phyloP scores from a whole-genome alignment of 192 early-diverging fungal species.

The Entomortierella chlamydospora region DNA sequence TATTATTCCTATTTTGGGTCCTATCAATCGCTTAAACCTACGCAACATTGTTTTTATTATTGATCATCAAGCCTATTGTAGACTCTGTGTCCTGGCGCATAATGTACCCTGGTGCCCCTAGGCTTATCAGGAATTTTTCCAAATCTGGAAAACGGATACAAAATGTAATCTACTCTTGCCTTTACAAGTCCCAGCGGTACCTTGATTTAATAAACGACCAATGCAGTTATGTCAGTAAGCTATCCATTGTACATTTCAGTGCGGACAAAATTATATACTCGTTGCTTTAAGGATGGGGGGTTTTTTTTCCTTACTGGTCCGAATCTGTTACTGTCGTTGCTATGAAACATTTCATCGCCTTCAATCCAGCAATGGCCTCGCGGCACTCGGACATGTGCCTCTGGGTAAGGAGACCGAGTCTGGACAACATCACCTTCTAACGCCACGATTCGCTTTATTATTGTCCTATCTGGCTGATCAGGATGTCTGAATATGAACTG shows the following conservation, averaged over 20 bases:
- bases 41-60: neutral
- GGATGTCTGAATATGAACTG: constrained; percentile 62
- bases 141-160: constrained; percentile 79
- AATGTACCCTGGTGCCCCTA: constrained; percentile 18
- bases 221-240: neutral
- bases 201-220: constrained; percentile 16
- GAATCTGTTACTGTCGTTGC: constrained; percentile 82
- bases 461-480: constrained; percentile 69
- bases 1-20: neutral
- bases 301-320: constrained; percentile 68
- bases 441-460: constrained; percentile 90
- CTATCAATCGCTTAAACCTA: too few relatives aligned
- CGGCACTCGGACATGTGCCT: constrained; percentile 70
- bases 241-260: neutral
- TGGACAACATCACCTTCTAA: constrained; percentile 81
- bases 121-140: constrained; percentile 58
- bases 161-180: constrained; percentile 65
- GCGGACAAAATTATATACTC: constrained; percentile 8
- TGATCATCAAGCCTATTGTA: constrained; percentile 34
- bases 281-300: neutral
- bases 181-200: constrained; percentile 77
- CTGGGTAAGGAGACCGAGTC: constrained; percentile 58
- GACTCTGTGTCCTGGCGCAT: constrained; percentile 43
- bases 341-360: constrained; percentile 87
- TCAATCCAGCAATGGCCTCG: constrained; percentile 89